Evolutionary conservation across 192 early-diverging fungal genomes (phyloP), one percentile per base, ranked within the genome.

Genomic region (Coemansia sp.): DNA sequence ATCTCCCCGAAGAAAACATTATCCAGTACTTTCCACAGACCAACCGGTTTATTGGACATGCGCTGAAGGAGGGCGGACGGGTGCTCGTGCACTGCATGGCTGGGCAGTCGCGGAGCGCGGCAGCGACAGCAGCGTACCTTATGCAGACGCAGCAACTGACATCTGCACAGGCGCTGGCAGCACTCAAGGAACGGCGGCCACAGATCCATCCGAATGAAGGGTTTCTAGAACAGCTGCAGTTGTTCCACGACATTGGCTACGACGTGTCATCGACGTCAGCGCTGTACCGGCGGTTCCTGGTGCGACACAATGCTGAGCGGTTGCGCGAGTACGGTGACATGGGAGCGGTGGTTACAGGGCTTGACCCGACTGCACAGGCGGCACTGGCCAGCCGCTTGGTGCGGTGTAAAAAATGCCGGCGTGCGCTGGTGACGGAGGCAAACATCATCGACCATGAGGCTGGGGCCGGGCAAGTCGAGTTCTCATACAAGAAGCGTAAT

Each of bases 401-500:
- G 47, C 62, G 80, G 25, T 88, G 87, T 67, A 85, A 84, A 60
- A 86, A 85, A 53, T 88, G 86, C 65, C 69, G 86, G 63, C 82
- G 86, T 25, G 71, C 79, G 6, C 66, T 93, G 26, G 83, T 86
- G 5, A 71, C 84, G 0, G 73, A 74, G 9, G 84, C 89, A 4
- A 85, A 89, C 65, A 76, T 93, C 12, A 71, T 92, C 38, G 69
- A 84, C 3, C 91, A 93, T 76, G 68, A 78, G 40, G 74, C 85
- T 15, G 91, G 91, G 18, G 77, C 82, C 34, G 91, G 91, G 4
- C 88, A 93, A 63, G 64, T 67, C 1, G 82, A 86, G 1, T 93
- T 93, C 60, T 82, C 87, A 24, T 92, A 85, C 65, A 82, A 85
- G 38, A 92, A 92, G 61, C 87, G 90, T 14, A 84, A 86, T 54